These are phyloP conservation scores for Arthroderma uncinatum DNA, from an alignment of 2,329 filamentous ascomycete species.

Conservation along the genomic window DNA sequence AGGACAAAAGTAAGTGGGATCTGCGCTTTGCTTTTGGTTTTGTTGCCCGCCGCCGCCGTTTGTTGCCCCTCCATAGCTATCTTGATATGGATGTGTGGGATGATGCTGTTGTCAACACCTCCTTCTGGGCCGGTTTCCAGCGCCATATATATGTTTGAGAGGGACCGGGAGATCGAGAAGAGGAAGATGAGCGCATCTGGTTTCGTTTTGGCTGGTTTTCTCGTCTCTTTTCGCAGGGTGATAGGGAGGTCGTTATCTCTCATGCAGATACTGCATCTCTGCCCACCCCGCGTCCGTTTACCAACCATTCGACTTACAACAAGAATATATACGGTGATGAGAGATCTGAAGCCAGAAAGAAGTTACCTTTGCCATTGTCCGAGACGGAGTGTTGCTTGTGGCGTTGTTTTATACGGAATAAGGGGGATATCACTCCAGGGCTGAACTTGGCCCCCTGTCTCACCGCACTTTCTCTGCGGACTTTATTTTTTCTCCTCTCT, in stretches of 20 bases:
- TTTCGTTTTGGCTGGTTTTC: background rate
- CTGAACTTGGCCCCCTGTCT: background rate
- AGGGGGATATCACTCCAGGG: background rate
- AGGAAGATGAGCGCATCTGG: background rate
- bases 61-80: slow-evolving; percentile 4
- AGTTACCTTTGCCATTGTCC: background rate
- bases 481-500: background rate
- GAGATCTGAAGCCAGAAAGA: background rate
- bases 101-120: background rate
- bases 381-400: background rate
- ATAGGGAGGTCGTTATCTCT: background rate
- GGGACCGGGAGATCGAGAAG: background rate
- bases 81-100: background rate
- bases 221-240: background rate
- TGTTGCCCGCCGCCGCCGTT: background rate
- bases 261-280: background rate
- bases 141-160: background rate
- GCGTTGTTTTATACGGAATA: background rate
- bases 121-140: background rate
- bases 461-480: background rate
- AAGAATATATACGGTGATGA: background rate
- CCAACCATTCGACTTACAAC: background rate
- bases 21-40: background rate
- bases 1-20: background rate
- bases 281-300: background rate